phyloP scores from a whole-genome alignment of 2,329 filamentous ascomycete species.

The Aspergillus calidoustus region DNA sequence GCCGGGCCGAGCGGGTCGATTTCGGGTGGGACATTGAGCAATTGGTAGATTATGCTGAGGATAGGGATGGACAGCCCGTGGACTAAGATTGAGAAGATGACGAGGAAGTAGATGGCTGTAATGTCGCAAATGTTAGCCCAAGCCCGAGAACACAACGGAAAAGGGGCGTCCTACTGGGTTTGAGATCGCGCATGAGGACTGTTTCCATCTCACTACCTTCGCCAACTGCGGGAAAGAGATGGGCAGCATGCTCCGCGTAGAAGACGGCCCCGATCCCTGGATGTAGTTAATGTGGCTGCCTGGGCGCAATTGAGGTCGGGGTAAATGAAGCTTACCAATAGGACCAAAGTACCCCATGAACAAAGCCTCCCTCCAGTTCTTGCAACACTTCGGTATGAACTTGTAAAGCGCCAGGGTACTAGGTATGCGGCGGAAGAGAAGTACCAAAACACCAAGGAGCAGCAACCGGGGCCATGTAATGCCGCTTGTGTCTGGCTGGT shows the following conservation, averaged over 20 bases:
- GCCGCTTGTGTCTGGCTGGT: slow-evolving; percentile 57
- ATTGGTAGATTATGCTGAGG: slow-evolving; percentile 38
- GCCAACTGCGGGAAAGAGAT: slow-evolving; percentile 48
- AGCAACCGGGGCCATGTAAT: slow-evolving; percentile 58
- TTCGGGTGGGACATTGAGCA: slow-evolving; percentile 34
- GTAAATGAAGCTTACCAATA: slow-evolving; percentile 34
- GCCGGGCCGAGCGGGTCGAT: slow-evolving; percentile 35
- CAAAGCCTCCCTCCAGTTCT: slow-evolving; percentile 61
- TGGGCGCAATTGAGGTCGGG: background rate
- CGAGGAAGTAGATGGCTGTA: slow-evolving; percentile 51
- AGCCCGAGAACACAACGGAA: too few species aligned
- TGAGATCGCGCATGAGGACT: slow-evolving; percentile 44
- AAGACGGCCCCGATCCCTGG: slow-evolving; percentile 50
- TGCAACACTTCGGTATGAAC: slow-evolving; percentile 57
- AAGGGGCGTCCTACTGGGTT: slow-evolving; percentile 33
- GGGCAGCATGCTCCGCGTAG: slow-evolving; percentile 52
- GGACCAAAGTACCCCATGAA: slow-evolving; percentile 63
- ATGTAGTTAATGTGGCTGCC: background rate
- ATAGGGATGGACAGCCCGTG: slow-evolving; percentile 46
- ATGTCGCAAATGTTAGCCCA: background rate
- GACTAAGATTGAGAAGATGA: slow-evolving; percentile 45
- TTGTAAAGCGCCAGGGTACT: slow-evolving; percentile 60
- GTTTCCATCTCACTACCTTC: slow-evolving; percentile 47
- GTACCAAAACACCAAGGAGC: slow-evolving; percentile 56
- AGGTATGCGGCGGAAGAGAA: slow-evolving; percentile 62